These are phyloP conservation scores for Graphiopsis chlorocephala DNA, from an alignment of 2,329 filamentous ascomycete genomes.

Conservation along the genomic window DNA sequence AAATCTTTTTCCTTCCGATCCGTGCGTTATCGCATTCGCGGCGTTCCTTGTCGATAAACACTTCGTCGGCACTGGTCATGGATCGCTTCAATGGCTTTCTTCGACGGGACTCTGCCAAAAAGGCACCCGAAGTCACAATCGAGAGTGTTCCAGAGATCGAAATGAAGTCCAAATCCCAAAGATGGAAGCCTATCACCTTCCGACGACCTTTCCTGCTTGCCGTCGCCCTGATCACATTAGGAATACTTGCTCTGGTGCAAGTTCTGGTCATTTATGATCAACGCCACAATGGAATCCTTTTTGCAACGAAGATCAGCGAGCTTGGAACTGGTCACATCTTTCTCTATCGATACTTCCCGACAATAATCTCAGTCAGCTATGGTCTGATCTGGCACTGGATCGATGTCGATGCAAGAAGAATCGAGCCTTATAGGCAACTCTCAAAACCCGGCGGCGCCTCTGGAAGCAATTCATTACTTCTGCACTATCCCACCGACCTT, in stretches of 20 bases:
- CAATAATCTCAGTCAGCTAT: conserved; percentile 53
- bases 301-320: conserved; percentile 35
- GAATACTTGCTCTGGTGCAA: conserved; percentile 47
- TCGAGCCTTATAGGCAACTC: conserved; percentile 61
- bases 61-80: not conserved
- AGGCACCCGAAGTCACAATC: not conserved
- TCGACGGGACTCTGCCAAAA: not conserved
- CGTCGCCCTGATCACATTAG: conserved; percentile 34
- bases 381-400: conserved; percentile 60
- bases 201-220: conserved; percentile 37
- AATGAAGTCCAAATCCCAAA: not conserved
- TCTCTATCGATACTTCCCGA: conserved; percentile 53
- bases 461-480: conserved; percentile 47
- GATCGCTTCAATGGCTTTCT: conserved; percentile 5
- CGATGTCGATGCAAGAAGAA: conserved; percentile 56
- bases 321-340: conserved; percentile 41
- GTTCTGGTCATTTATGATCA: conserved; percentile 37
- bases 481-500: conserved; percentile 56
- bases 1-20: not conserved
- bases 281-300: conserved; percentile 43
- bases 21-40: not conserved
- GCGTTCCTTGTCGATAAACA: not conserved
- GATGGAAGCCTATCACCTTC: conserved; percentile 42
- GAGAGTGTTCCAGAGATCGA: not conserved
- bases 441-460: conserved; percentile 46